These are phyloP conservation scores for Oryza australiensis DNA, from an alignment of 176 grass and related monocot species.

Conservation along the genomic window DNA sequence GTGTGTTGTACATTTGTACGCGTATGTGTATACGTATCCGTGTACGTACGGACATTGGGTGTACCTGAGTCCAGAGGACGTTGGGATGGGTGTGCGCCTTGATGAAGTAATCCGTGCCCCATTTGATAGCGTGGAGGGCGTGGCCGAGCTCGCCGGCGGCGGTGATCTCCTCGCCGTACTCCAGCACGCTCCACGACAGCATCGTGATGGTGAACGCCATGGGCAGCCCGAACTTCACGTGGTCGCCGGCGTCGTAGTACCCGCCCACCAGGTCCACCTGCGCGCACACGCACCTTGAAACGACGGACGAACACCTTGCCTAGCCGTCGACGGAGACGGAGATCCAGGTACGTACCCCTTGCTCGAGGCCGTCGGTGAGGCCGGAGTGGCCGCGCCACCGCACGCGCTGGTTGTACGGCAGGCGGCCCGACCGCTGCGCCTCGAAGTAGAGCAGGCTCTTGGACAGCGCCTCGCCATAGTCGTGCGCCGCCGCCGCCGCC, in stretches of 20 bases:
- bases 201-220: constrained; percentile 90
- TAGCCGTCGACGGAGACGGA: not conserved
- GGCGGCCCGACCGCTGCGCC: constrained; percentile 85
- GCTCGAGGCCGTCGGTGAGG: constrained; percentile 92
- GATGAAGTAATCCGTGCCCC: constrained; percentile 88
- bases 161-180: constrained; percentile 53
- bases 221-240: constrained; percentile 91
- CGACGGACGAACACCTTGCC: not conserved
- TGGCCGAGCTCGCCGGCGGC: constrained; percentile 54
- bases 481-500: constrained; percentile 28
- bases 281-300: too few species aligned
- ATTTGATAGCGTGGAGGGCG: constrained; percentile 75
- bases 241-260: constrained; percentile 96
- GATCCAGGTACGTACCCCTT: constrained; percentile 40
- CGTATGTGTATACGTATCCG: not conserved
- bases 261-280: constrained; percentile 83
- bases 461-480: constrained; percentile 76
- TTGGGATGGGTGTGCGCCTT: constrained; percentile 68
- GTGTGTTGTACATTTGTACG: not conserved
- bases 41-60: not conserved
- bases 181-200: constrained; percentile 68
- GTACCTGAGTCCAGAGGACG: constrained; percentile 75
- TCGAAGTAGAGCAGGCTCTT: constrained; percentile 99
- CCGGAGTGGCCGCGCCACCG: constrained; percentile 85
- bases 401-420: constrained; percentile 86